Conservation (phyloP, 805 yeast genomes). For the Zygosaccharomyces rouxii region DNA sequence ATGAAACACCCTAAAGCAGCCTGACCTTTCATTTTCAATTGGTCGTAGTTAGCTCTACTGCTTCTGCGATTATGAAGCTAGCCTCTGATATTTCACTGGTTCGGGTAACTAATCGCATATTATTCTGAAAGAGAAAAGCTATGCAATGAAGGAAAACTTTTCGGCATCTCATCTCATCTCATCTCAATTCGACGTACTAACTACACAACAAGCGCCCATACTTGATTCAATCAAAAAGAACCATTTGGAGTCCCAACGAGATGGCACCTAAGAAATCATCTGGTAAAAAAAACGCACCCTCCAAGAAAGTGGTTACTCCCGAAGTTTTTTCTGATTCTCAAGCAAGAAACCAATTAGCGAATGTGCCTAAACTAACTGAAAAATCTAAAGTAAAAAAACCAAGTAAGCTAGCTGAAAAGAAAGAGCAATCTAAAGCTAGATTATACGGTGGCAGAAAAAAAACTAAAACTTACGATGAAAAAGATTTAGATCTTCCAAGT, state of each 20-base stretch:
- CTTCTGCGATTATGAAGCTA: too few species aligned
- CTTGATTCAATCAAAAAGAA: neutral
- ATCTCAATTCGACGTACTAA: constrained; percentile 4
- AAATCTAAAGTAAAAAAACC: constrained; percentile 50
- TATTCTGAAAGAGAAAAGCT: neutral
- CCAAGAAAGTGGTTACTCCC: constrained; percentile 53
- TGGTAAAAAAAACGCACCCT: constrained; percentile 40
- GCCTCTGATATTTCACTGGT: neutral
- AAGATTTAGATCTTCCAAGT: constrained; percentile 72
- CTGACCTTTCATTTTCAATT: too few species aligned
- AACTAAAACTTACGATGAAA: constrained; percentile 57
- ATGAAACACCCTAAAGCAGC: too few species aligned
- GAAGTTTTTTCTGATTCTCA: constrained; percentile 61
- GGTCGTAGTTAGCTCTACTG: too few species aligned
- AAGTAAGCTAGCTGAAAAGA: constrained; percentile 52
- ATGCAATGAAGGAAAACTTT: constrained; percentile 3
- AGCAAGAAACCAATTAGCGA: constrained; percentile 63
- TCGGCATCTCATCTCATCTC: constrained; percentile 7
- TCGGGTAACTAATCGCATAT: neutral
- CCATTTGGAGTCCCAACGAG: neutral
- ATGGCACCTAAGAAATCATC: constrained; percentile 13
- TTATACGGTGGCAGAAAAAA: constrained; percentile 62
- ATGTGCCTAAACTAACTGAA: constrained; percentile 52
- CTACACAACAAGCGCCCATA: neutral
- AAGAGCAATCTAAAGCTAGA: constrained; percentile 59